Percentiles rank a stretch among this genome's conserved stretches.
phyloP scores from a whole-genome alignment of 441 rosid species.

The Populus hybrid region DNA sequence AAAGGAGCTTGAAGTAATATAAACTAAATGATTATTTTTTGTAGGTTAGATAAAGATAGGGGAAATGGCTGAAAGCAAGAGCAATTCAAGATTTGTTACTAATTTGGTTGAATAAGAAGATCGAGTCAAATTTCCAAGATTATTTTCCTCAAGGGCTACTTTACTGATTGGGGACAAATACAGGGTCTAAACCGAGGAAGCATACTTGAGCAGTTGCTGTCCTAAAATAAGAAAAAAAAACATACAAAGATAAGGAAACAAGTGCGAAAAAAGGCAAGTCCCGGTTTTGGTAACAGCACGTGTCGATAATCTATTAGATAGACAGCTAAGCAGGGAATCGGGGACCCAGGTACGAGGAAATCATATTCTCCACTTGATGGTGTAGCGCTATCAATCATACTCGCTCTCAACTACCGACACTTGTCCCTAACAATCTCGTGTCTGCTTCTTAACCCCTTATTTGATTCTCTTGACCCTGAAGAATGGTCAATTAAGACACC shows the following conservation, averaged over 20 bases:
- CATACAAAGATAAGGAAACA: neutral
- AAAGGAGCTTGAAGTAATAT: too few species aligned
- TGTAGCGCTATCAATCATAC: neutral
- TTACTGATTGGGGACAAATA: neutral
- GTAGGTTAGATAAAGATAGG: too few species aligned
- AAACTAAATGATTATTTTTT: too few species aligned
- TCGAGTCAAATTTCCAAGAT: too few species aligned
- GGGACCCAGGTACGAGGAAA: constrained; percentile 30
- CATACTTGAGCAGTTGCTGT: neutral
- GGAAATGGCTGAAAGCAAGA: too few species aligned
- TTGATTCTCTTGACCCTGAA: constrained; percentile 4
- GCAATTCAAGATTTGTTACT: too few species aligned
- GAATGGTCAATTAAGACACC: neutral
- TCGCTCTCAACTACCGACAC: constrained; percentile 7
- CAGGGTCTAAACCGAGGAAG: neutral
- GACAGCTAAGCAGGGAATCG: constrained; percentile 16
- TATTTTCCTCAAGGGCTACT: neutral
- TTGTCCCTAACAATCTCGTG: neutral
- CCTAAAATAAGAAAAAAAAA: neutral
- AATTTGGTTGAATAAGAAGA: too few species aligned
- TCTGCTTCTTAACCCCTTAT: neutral
- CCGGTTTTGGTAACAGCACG: constrained; percentile 21
- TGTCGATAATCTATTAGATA: constrained; percentile 32
- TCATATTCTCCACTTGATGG: neutral
- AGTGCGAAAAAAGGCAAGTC: neutral